These are phyloP conservation scores for Bimuria novae-zelandiae DNA, from an alignment of 2,329 filamentous ascomycete species.

Conservation along the genomic window DNA sequence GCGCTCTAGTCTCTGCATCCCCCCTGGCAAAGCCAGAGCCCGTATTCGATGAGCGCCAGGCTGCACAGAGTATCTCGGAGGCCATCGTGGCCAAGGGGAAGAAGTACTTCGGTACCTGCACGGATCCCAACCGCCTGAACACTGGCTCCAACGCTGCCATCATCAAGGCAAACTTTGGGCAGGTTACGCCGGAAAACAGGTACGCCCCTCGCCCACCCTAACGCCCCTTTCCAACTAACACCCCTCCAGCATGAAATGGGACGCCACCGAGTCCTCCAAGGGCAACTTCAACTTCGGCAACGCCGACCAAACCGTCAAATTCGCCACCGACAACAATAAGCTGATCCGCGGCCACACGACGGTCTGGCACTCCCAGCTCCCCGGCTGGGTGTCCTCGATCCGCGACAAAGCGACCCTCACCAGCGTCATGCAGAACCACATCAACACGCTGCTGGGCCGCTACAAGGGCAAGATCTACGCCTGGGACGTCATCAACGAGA, in stretches of 20 bases:
- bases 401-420: constrained; percentile 59
- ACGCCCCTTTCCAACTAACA: too few relatives aligned
- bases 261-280: constrained; percentile 56
- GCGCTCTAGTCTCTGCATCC: constrained; percentile 33
- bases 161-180: constrained; percentile 67
- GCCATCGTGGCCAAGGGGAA: constrained; percentile 67
- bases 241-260: constrained; percentile 67
- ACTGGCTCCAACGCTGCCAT: constrained; percentile 59
- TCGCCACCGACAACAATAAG: constrained; percentile 62
- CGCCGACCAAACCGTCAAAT: constrained; percentile 63
- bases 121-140: constrained; percentile 61
- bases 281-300: constrained; percentile 55
- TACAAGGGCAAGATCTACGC: constrained; percentile 69
- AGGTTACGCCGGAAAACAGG: constrained; percentile 69
- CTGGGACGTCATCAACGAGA: constrained; percentile 70
- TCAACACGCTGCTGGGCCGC: constrained; percentile 60
- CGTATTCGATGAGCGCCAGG: constrained; percentile 35
- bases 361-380: constrained; percentile 62
- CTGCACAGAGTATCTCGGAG: constrained; percentile 57
- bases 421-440: constrained; percentile 64
- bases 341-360: constrained; percentile 69
- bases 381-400: constrained; percentile 63
- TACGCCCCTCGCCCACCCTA: constrained; percentile 5
- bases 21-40: constrained; percentile 38
- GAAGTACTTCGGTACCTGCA: constrained; percentile 66